Evolutionary conservation across 164 flowering plant genomes (phyloP).

Genomic region (Hamamelis virginiana): DNA sequence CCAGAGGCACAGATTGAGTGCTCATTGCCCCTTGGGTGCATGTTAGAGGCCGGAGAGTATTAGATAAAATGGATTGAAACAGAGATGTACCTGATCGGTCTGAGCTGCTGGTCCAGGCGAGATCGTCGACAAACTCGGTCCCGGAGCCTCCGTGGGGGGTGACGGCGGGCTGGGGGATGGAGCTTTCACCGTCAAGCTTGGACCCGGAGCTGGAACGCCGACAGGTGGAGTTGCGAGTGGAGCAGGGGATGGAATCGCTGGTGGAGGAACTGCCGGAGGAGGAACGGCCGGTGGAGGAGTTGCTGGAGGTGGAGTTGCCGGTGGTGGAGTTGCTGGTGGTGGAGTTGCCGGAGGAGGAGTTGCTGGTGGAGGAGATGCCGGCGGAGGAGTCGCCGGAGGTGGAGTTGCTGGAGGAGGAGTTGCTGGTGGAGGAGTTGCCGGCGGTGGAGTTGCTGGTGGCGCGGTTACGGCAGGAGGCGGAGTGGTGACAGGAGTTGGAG

Average conservation of each 20-base stretch:
- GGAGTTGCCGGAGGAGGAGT: background rate
- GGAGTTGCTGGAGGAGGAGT: conserved; percentile 26
- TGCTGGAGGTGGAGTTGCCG: background rate
- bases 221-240: conserved; percentile 23
- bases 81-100: conserved; percentile 29
- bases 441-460: conserved; percentile 21
- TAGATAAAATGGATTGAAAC: background rate
- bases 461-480: conserved; percentile 29
- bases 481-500: conserved; percentile 19
- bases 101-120: conserved; percentile 32
- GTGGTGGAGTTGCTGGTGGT: background rate
- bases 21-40: background rate
- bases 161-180: conserved; percentile 34
- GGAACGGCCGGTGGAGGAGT: background rate
- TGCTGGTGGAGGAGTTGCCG: conserved; percentile 11
- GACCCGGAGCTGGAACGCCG: conserved; percentile 40
- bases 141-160: conserved; percentile 37
- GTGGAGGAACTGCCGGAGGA: conserved; percentile 5
- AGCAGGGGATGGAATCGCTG: background rate
- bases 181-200: conserved; percentile 24
- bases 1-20: background rate
- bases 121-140: conserved; percentile 15
- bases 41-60: background rate
- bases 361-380: background rate
- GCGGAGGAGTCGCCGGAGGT: conserved; percentile 18